phyloP scores from a whole-genome alignment of 768 basidiomycete genomes.

The Rubroboletus pulcherrimus region DNA sequence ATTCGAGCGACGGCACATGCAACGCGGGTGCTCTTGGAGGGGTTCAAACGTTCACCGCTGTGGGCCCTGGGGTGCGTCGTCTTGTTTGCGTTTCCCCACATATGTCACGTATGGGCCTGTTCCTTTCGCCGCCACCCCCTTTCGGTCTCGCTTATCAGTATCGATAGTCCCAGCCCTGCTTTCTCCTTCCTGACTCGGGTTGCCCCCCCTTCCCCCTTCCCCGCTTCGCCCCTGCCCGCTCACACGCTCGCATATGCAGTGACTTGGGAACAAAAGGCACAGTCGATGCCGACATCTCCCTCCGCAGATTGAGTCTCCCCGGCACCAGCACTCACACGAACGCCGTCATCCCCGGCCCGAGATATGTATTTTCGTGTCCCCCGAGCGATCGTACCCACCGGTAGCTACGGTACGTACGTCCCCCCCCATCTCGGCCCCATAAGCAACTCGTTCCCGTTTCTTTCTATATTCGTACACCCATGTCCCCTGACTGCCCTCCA shows the following conservation, averaged over 20 bases:
- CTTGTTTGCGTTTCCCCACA: background rate
- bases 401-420: slow-evolving; percentile 47
- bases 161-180: no score
- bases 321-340: slow-evolving; percentile 35
- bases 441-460: no score
- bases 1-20: slow-evolving; percentile 61
- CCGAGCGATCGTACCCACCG: slow-evolving; percentile 56
- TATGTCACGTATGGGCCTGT: background rate
- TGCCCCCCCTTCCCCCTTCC: background rate
- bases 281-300: slow-evolving; percentile 53
- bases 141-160: no score
- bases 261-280: slow-evolving; percentile 71
- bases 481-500: background rate
- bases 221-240: no score
- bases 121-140: no score
- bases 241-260: slow-evolving; percentile 25
- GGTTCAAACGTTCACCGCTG: slow-evolving; percentile 32
- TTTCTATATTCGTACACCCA: background rate
- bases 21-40: slow-evolving; percentile 52
- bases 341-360: slow-evolving; percentile 55
- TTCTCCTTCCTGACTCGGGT: no score
- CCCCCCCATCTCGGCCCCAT: background rate
- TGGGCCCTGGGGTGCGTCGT: background rate
- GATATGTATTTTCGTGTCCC: slow-evolving; percentile 54
- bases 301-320: slow-evolving; percentile 51